These are phyloP conservation scores for Babesia caballi DNA, from an alignment of 169 alveolate genomes.

Conservation along the genomic window DNA sequence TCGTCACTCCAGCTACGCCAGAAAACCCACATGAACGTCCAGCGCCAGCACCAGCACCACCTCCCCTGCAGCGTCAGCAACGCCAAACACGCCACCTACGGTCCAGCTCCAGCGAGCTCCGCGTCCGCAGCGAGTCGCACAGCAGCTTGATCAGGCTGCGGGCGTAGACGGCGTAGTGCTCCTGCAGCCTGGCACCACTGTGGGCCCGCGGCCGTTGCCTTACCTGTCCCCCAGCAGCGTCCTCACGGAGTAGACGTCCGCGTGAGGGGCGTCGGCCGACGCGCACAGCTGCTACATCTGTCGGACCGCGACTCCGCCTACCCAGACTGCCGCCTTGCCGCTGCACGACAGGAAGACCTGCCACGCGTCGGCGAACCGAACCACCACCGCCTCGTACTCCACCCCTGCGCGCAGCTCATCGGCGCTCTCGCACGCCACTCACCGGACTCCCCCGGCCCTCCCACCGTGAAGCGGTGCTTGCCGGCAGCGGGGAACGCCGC, in stretches of 20 bases:
- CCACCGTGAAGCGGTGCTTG: conserved; percentile 27
- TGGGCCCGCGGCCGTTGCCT: too few species aligned
- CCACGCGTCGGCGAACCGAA: conserved; percentile 57
- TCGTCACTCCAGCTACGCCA: neutral
- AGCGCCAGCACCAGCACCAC: conserved; percentile 35
- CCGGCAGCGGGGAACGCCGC: conserved; percentile 26
- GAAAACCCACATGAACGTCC: conserved; percentile 22
- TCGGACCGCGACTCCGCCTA: neutral
- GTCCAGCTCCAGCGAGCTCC: conserved; percentile 15
- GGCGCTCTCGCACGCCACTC: neutral
- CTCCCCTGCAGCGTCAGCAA: neutral
- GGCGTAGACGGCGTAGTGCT: conserved; percentile 48
- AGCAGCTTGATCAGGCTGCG: conserved; percentile 46
- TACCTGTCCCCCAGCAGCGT: conserved; percentile 60
- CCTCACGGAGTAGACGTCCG: conserved; percentile 45
- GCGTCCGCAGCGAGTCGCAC: conserved; percentile 37
- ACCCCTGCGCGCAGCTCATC: neutral
- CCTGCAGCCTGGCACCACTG: conserved; percentile 22
- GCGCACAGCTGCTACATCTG: conserved; percentile 26
- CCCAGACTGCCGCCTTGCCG: conserved; percentile 56
- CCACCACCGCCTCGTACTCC: conserved; percentile 15
- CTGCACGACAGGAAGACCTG: conserved; percentile 52
- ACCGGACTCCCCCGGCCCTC: neutral
- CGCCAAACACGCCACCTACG: neutral
- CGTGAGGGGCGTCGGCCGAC: conserved; percentile 44